Base-by-base conservation (phyloP, 768 basidiomycete species). In the Paxillus rubicundulus region DNA sequence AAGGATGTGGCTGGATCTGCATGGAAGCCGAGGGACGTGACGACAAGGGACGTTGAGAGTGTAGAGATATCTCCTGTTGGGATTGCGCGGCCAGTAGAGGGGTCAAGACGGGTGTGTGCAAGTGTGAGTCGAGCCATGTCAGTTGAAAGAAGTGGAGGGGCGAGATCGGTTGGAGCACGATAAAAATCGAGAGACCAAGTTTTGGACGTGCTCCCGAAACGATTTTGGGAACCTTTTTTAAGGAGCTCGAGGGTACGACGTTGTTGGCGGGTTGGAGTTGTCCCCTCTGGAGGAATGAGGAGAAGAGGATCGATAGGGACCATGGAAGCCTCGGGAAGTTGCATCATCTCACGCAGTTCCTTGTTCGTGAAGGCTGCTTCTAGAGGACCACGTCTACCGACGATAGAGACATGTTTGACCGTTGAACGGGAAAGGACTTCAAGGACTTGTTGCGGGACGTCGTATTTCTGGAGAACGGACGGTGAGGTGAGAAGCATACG, bases 331-430 rank as follows among this genome's bases (percentile, higher is more conserved):
- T 85, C 81, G 0, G 81, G 77, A 30, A 91, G 66, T 13, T 61
- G 64, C 58, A 82, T 80, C 75, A 98, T 80, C 71, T 98, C 96
- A 20, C 96, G 77, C 4, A 97, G 77, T 69, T 99, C 96, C 68
- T 98, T 98, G 32, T 87, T 84, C 4, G 94, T 93, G 64, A 94
- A 96, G 0, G 91, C 86, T 2, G 89, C 92, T 64, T 98, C 87
- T 7, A 86, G 78, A 0, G 92, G 92, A 0, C 96, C 95, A 12
- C 96, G 81, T 43, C 96, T 77, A 1, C 83, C 95, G 21, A 97
- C 75, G 44, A 95, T 89, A 13, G 86, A 85, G 38, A 99, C 85
- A 52, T 88, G 87, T 61, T 78, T 74, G 30, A 98, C 82, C 13
- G 72, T 56, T 9, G 86, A 89, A 7, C 72, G 70, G 0, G 71